These are phyloP conservation scores for Fusarium sp. DNA, from an alignment of 2,329 filamentous ascomycete species.

Conservation along the genomic window DNA sequence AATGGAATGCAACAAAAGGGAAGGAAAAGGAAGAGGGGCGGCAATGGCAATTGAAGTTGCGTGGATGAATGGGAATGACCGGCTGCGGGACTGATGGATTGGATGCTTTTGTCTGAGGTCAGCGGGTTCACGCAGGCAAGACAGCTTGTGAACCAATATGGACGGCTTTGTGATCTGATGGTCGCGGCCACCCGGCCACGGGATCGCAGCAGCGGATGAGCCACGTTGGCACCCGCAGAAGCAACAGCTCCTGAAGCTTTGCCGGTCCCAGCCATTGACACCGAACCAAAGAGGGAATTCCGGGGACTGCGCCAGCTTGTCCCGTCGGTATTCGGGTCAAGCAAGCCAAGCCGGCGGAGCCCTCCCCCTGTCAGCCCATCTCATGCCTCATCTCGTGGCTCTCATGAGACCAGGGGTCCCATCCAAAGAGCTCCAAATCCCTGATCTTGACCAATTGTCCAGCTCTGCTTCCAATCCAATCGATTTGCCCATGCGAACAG, in stretches of 20 bases:
- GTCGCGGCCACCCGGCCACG: conserved; percentile 19
- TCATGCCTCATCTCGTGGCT: conserved; percentile 34
- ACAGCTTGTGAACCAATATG: neutral
- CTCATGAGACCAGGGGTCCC: conserved; percentile 29
- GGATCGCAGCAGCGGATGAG: conserved; percentile 17
- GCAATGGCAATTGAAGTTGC: conserved; percentile 19
- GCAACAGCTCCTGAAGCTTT: conserved; percentile 12
- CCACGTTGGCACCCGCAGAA: neutral
- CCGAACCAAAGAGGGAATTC: conserved; percentile 11
- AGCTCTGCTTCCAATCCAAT: conserved; percentile 30
- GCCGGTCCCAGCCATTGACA: conserved; percentile 21
- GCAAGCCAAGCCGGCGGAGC: neutral
- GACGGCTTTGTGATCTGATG: conserved; percentile 30
- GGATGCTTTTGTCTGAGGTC: conserved; percentile 30
- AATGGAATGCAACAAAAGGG: conserved; percentile 7
- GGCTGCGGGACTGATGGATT: conserved; percentile 34
- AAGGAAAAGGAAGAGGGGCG: conserved; percentile 25
- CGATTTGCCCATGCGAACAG: conserved; percentile 23
- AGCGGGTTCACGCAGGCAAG: conserved; percentile 27
- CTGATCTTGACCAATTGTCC: conserved; percentile 22
- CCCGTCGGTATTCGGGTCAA: conserved; percentile 22
- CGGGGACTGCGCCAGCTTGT: conserved; percentile 30
- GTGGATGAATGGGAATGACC: conserved; percentile 30
- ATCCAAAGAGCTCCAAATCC: neutral
- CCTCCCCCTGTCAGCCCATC: conserved; percentile 8